phyloP scores from a whole-genome alignment of 176 grass and related monocot species.

The Aechmea fasciata region DNA sequence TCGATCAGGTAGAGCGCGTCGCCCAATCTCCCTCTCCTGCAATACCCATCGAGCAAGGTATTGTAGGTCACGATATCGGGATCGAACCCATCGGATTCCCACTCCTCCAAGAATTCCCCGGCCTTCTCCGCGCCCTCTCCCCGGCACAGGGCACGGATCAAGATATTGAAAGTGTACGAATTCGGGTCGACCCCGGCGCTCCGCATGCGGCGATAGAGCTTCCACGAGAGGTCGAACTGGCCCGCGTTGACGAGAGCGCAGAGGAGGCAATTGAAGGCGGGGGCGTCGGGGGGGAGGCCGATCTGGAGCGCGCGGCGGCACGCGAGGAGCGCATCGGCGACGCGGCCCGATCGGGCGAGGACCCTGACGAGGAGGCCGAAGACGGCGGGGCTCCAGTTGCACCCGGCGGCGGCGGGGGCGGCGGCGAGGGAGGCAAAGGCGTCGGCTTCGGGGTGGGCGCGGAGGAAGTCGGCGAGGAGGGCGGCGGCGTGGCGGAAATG shows the following conservation, averaged over 20 bases:
- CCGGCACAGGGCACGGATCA: slow-evolving; percentile 59
- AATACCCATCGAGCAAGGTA: slow-evolving; percentile 61
- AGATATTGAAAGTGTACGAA: slow-evolving; percentile 75
- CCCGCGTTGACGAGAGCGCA: slow-evolving; percentile 26
- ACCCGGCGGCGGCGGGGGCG: slow-evolving; percentile 15
- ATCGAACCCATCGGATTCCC: slow-evolving; percentile 83
- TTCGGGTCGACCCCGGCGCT: slow-evolving; percentile 32
- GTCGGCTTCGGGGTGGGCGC: slow-evolving; percentile 42
- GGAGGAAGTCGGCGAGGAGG: slow-evolving; percentile 49
- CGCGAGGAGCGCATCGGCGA: slow-evolving; percentile 35
- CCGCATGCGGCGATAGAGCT: slow-evolving; percentile 39
- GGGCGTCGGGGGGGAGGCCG: slow-evolving; percentile 36
- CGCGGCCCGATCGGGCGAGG: slow-evolving; percentile 31
- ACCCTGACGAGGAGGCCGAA: slow-evolving; percentile 62
- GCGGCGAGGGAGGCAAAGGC: slow-evolving; percentile 36
- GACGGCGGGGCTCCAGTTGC: slow-evolving; percentile 33
- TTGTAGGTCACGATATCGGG: slow-evolving; percentile 91
- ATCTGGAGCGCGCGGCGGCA: slow-evolving; percentile 34
- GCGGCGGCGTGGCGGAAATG: slow-evolving; percentile 44
- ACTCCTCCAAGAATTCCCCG: slow-evolving; percentile 59
- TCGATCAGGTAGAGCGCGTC: slow-evolving; percentile 58
- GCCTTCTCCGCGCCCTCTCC: slow-evolving; percentile 44
- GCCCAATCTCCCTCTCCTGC: slow-evolving; percentile 44
- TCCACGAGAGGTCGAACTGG: slow-evolving; percentile 49
- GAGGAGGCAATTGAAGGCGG: slow-evolving; percentile 67